Evolutionary conservation across 257 asterid species (phyloP).

Genomic region (Solanum gandarillasii): DNA sequence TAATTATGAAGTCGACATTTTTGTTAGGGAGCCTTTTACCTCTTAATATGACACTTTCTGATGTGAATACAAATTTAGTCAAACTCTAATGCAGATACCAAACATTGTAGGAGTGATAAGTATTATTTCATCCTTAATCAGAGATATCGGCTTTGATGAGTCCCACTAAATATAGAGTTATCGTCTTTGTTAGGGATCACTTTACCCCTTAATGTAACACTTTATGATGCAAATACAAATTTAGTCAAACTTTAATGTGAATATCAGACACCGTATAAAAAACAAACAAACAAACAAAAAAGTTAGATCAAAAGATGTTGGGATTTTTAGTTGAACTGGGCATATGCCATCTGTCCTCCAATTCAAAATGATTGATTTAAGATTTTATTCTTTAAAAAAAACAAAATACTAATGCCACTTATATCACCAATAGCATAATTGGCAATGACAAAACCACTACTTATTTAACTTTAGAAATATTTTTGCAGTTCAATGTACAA

Average conservation of each 20-base stretch:
- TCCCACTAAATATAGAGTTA: no score
- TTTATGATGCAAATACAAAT: not conserved
- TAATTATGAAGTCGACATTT: not conserved
- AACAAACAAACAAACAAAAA: not conserved
- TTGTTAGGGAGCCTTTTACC: not conserved
- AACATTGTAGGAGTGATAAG: no score
- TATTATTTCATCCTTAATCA: not conserved
- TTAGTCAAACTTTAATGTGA: not conserved
- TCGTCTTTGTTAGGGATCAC: no score
- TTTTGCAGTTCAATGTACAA: not conserved
- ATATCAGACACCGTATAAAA: no score
- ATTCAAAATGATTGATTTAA: not conserved
- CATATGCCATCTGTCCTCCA: slow-evolving; percentile 1
- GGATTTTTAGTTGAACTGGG: not conserved
- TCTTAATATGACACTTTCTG: not conserved
- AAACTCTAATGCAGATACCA: no score
- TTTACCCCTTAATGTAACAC: not conserved
- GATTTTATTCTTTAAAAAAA: not conserved
- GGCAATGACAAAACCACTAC: not conserved
- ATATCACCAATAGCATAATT: not conserved
- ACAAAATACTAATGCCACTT: not conserved
- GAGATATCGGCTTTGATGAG: no score
- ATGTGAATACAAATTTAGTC: not conserved
- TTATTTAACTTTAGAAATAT: not conserved
- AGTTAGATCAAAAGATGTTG: not conserved